These are phyloP conservation scores for Phalaenopsis aphrodite DNA, from an alignment of 106 monocot species.

Conservation along the genomic window DNA sequence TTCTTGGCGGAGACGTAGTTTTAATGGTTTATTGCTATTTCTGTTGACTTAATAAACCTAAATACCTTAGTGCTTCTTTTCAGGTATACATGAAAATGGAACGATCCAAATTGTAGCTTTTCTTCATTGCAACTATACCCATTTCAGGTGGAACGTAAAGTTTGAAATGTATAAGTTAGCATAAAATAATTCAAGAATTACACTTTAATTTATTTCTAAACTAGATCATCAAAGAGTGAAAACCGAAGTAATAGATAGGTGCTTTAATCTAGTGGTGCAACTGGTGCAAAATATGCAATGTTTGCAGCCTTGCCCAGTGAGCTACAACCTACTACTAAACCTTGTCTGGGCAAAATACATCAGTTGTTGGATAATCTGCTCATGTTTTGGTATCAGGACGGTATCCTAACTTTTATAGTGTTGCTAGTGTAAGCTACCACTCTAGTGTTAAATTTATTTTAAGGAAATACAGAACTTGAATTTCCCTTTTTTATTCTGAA, in stretches of 20 bases:
- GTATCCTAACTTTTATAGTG: not conserved
- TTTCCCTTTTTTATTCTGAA: slow-evolving; percentile 14
- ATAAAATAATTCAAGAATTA: not conserved
- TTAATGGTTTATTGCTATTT: too few species aligned
- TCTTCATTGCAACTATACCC: not conserved
- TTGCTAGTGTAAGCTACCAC: not conserved
- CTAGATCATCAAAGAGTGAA: not conserved
- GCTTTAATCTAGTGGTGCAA: not conserved
- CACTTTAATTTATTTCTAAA: not conserved
- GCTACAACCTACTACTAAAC: not conserved
- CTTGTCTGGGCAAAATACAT: not conserved
- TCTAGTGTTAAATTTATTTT: not conserved
- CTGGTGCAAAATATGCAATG: not conserved
- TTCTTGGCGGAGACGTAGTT: too few species aligned
- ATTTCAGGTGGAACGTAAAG: not conserved
- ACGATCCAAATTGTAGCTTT: too few species aligned
- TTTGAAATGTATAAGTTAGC: not conserved
- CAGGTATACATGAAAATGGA: too few species aligned
- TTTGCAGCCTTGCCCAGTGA: not conserved
- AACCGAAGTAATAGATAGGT: not conserved
- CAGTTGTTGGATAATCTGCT: not conserved
- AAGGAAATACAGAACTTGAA: not conserved
- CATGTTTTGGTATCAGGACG: not conserved
- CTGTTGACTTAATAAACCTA: too few species aligned
- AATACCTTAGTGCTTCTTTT: too few species aligned